Conservation (phyloP, 225 moss, liverwort and hornwort genomes). For the Rhytidiadelphus loreus region DNA sequence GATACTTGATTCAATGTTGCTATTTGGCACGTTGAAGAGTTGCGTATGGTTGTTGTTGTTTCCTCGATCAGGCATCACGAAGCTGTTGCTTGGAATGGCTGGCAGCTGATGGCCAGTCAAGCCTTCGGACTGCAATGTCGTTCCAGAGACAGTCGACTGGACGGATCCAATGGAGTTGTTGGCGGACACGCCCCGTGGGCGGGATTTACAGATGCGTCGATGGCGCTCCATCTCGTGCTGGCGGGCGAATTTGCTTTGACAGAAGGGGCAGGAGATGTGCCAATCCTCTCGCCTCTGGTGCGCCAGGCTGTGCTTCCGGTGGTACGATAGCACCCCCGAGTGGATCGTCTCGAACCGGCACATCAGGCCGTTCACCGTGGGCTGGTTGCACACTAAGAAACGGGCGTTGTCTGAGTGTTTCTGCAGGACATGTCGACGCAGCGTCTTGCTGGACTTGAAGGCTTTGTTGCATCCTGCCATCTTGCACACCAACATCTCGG, state of each 20-base stretch:
- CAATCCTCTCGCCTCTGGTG: conserved; percentile 50
- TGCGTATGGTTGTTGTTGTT: background rate
- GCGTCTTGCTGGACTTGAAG: conserved; percentile 54
- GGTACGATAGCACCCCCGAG: conserved; percentile 47
- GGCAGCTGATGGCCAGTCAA: background rate
- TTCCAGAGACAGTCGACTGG: conserved; percentile 13
- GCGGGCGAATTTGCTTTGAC: conserved; percentile 48
- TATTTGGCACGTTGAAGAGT: conserved; percentile 19
- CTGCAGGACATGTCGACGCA: conserved; percentile 44
- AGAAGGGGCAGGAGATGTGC: conserved; percentile 53
- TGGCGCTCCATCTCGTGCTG: conserved; percentile 62
- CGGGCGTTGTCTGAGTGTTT: conserved; percentile 48
- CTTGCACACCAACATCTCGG: conserved; percentile 43
- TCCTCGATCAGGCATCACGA: conserved; percentile 15
- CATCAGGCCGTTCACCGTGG: conserved; percentile 38
- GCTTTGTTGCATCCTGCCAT: conserved; percentile 47
- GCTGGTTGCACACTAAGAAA: conserved; percentile 46
- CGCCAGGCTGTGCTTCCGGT: conserved; percentile 46
- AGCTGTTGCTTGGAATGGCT: background rate
- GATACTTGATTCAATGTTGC: conserved; percentile 28
- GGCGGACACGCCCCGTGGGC: conserved; percentile 1
- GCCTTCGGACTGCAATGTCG: background rate
- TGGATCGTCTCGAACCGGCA: conserved; percentile 56
- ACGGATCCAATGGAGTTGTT: conserved; percentile 12
- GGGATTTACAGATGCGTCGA: conserved; percentile 41